Percentiles rank a stretch among this genome's conserved stretches.
These are phyloP conservation scores for Pseudohyphozyma bogoriensis DNA, from an alignment of 768 basidiomycete species.

Conservation along the genomic window DNA sequence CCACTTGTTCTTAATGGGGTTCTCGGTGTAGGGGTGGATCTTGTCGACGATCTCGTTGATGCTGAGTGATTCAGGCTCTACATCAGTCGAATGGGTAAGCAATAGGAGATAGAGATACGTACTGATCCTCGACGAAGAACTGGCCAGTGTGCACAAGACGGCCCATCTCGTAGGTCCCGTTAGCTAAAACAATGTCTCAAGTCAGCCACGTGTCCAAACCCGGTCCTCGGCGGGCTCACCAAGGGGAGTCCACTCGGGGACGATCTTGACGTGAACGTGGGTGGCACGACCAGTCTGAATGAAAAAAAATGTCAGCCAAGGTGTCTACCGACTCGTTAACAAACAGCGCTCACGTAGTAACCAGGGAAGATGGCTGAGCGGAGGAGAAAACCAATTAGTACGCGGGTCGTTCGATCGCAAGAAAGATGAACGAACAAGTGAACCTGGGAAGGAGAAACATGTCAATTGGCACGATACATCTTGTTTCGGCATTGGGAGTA, in stretches of 20 bases:
- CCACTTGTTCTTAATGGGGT: conserved; percentile 35
- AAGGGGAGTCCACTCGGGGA: conserved; percentile 32
- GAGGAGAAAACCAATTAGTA: not conserved
- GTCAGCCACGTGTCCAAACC: too few relatives aligned
- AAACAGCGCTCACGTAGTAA: conserved; percentile 29
- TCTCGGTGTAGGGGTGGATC: conserved; percentile 20
- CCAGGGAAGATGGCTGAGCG: conserved; percentile 32
- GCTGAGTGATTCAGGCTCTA: too few relatives aligned
- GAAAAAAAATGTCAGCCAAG: not conserved
- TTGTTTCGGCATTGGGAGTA: too few relatives aligned
- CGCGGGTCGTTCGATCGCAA: too few relatives aligned
- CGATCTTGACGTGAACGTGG: conserved; percentile 32
- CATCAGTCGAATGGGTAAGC: too few relatives aligned
- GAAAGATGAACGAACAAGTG: too few relatives aligned
- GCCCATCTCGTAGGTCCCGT: conserved; percentile 31
- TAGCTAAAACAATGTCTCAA: too few relatives aligned
- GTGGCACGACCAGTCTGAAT: conserved; percentile 9
- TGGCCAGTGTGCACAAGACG: conserved; percentile 36
- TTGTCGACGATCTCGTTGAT: conserved; percentile 37
- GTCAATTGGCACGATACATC: conserved; percentile 1
- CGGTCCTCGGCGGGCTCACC: too few relatives aligned
- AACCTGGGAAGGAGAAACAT: not conserved
- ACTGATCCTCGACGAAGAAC: conserved; percentile 37
- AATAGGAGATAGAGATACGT: too few relatives aligned
- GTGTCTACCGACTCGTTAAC: not conserved